phyloP scores from a whole-genome alignment of 768 basidiomycete genomes.

The Polyporus arcularius region DNA sequence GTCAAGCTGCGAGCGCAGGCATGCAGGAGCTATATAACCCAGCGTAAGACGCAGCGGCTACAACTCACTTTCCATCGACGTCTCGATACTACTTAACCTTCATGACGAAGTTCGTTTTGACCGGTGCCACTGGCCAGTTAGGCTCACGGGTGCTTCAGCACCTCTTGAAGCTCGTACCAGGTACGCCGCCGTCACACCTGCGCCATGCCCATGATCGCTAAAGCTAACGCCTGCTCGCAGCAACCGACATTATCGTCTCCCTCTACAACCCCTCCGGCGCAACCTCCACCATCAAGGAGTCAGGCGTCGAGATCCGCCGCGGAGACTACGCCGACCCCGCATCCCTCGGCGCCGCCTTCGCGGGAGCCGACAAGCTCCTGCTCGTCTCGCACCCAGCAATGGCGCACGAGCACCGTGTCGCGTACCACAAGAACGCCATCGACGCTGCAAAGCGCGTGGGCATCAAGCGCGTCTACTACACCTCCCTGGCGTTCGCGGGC shows the following conservation, averaged over 20 bases:
- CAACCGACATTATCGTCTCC: constrained; percentile 33
- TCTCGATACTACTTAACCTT: too few species aligned
- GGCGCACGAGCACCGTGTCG: constrained; percentile 31
- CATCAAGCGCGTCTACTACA: constrained; percentile 38
- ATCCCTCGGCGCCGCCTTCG: constrained; percentile 35
- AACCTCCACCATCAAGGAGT: constrained; percentile 14
- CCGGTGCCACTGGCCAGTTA: constrained; percentile 38
- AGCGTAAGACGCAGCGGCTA: too few species aligned
- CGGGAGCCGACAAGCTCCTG: constrained; percentile 35
- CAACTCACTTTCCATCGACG: too few species aligned
- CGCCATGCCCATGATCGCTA: background rate
- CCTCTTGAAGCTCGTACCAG: constrained; percentile 30
- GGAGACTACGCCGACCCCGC: constrained; percentile 34
- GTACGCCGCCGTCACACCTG: constrained; percentile 3
- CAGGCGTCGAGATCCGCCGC: constrained; percentile 31
- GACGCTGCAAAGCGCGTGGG: constrained; percentile 35
- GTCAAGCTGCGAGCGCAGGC: too few species aligned
- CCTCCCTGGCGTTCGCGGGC: constrained; percentile 34
- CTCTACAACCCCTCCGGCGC: constrained; percentile 34
- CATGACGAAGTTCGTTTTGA: constrained; percentile 36
- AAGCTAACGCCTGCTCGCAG: background rate
- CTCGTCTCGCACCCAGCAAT: constrained; percentile 37
- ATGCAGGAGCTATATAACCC: too few species aligned
- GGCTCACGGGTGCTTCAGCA: constrained; percentile 37
- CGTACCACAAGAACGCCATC: constrained; percentile 35